phyloP scores from a whole-genome alignment of 2,329 filamentous ascomycete species.

The Neopestalotiopsis sp. region DNA sequence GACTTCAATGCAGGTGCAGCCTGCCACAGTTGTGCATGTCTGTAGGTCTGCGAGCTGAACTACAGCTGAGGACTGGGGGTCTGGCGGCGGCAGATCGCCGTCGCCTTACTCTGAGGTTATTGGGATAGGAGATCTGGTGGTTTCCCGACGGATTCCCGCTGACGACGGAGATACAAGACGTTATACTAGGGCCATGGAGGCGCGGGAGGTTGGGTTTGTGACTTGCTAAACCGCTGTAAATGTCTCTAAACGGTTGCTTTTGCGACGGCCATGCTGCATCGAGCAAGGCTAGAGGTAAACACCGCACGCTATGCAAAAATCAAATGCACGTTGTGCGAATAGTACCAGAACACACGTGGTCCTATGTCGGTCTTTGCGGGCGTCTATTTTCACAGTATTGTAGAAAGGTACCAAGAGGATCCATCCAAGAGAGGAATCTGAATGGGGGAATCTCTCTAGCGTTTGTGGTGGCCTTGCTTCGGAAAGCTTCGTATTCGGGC shows the following conservation, averaged over 20 bases:
- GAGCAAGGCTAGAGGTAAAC: neutral
- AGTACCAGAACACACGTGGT: neutral
- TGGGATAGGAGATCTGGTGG: neutral
- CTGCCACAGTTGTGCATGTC: neutral
- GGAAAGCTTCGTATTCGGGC: neutral
- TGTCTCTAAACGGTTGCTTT: neutral
- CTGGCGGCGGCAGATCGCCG: neutral
- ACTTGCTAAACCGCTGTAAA: neutral
- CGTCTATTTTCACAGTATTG: too few species aligned
- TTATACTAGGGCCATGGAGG: neutral
- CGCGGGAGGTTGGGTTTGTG: neutral
- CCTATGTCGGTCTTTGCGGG: too few species aligned
- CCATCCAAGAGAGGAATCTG: neutral
- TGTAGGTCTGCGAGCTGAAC: neutral
- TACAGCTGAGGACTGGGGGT: neutral
- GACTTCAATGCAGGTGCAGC: neutral
- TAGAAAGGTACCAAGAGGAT: neutral
- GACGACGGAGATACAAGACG: neutral
- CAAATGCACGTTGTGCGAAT: neutral
- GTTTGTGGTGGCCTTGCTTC: neutral
- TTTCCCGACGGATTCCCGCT: slow-evolving; percentile 1
- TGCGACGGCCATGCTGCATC: neutral
- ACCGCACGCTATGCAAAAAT: neutral
- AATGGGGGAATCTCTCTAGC: neutral
- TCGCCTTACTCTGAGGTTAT: neutral